A percentile compares a stretch with the other conserved stretches of the same genome.
Conservation (phyloP, 257 asterid species). For the Solanum megistacrolobum region DNA sequence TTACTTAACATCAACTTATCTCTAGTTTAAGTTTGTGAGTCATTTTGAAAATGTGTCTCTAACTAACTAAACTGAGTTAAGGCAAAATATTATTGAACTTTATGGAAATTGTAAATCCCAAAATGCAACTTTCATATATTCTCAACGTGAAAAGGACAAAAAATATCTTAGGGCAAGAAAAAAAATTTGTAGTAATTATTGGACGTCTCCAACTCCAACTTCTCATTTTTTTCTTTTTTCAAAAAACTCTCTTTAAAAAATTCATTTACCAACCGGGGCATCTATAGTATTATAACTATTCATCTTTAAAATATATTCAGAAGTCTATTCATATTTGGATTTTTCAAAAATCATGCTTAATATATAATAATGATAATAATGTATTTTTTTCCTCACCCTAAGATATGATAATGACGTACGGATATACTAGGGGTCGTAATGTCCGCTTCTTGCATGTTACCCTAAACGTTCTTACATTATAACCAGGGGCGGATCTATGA, state of each 20-base stretch:
- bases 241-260: background rate
- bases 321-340: background rate
- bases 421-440: conserved; percentile 28
- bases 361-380: background rate
- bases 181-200: background rate
- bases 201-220: background rate
- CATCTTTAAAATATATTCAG: background rate
- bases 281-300: background rate
- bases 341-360: background rate
- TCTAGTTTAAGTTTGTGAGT: no score
- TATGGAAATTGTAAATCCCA: background rate
- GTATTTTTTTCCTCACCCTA: background rate
- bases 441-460: conserved; percentile 55
- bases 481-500: no score
- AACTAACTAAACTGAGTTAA: background rate
- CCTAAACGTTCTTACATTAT: background rate
- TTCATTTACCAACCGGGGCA: background rate
- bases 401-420: conserved; percentile 27
- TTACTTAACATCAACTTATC: no score
- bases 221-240: background rate
- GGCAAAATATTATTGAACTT: background rate
- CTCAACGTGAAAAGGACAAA: conserved; percentile 5
- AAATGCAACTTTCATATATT: background rate
- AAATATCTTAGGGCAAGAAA: background rate
- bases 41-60: background rate